Evolutionary conservation across 2,329 filamentous ascomycete species (phyloP), one percentile per base, ranked within the genome.

Genomic region (Anisogramma anomala): DNA sequence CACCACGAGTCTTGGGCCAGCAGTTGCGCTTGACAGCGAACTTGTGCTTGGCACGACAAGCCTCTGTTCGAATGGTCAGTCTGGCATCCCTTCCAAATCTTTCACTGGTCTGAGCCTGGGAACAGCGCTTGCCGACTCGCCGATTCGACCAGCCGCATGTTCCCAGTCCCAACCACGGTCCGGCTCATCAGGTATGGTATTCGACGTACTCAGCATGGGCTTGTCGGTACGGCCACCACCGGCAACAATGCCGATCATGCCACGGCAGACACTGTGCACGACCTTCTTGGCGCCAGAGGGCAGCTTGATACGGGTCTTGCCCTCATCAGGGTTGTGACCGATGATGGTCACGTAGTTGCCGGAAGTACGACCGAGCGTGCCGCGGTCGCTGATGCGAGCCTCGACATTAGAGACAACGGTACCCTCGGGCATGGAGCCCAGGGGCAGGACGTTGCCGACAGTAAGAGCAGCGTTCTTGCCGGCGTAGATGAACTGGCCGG

Each of bases 1-100:
- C 91, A 95, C 91, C 91, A 91, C 91, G 89, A 79, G 91, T 98
- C 85, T 94, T 95, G 73, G 91, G 91, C 91, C 91, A 98, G 66
- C 81, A 89, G 86, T 98, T 96, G 67, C 91, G 87, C 87, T 98
- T 98, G 75, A 95, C 93, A 59, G 88, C 87, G 75, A 94, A 98
- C 84, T 98, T 98, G 69, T 96, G 89, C 86, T 96, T 98, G 64
- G 91, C 91, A 66, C 91, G 86, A 63, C 89, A 96, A 62, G 91
- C 91, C 89, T 98, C 80, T 84, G 75, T 70, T 58, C 33, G 20
- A 43, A 26, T 31, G 20, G 55, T 75, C 57, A 76, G 71, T 52
- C 59, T 39, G 3, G 10, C 42, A 23, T 33, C 31, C 19, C 19
- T 28, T 31, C 15, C 8, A 22, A 23, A 7, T 8, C 19, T 33